phyloP scores from a whole-genome alignment of 2,329 filamentous ascomycete species.

The Graphilbum sp. region DNA sequence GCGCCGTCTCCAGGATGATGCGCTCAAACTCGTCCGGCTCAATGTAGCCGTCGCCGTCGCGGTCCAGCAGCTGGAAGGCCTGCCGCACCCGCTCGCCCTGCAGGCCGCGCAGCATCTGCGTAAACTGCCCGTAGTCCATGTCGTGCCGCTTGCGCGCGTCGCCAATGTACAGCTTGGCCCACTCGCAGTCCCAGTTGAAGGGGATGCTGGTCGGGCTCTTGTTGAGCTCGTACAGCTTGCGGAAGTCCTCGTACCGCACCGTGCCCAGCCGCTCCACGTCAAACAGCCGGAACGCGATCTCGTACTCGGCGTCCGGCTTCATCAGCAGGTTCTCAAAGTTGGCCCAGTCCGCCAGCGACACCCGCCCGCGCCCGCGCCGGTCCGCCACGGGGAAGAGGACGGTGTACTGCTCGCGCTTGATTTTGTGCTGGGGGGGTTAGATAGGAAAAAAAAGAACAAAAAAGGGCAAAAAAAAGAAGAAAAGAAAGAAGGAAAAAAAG shows the following conservation, averaged over 20 bases:
- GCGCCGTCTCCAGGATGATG: constrained; percentile 85
- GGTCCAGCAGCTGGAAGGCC: constrained; percentile 84
- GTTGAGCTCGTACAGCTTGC: constrained; percentile 71
- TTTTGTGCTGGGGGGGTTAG: constrained; percentile 60
- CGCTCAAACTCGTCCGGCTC: constrained; percentile 90
- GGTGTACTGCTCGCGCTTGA: constrained; percentile 86
- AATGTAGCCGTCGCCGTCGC: constrained; percentile 85
- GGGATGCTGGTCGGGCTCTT: constrained; percentile 73
- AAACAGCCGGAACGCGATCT: constrained; percentile 95
- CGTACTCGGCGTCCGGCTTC: constrained; percentile 95
- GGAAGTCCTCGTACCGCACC: constrained; percentile 83
- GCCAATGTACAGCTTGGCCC: constrained; percentile 89
- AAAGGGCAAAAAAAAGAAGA: no score
- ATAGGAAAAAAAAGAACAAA: background rate
- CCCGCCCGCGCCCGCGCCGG: constrained; percentile 51
- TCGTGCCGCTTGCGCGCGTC: constrained; percentile 74
- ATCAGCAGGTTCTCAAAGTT: constrained; percentile 85
- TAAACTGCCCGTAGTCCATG: constrained; percentile 92
- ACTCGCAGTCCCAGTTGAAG: constrained; percentile 95
- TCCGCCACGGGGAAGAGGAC: constrained; percentile 90
- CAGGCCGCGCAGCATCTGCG: constrained; percentile 90
- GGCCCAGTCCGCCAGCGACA: constrained; percentile 74
- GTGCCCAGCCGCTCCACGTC: constrained; percentile 69
- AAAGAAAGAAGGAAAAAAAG: background rate
- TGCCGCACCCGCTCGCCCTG: constrained; percentile 94